A percentile compares a stretch with the other conserved stretches of the same genome.
These are phyloP conservation scores for Gamsiella multidivaricata DNA, from an alignment of 192 early-diverging fungal species.

Conservation along the genomic window DNA sequence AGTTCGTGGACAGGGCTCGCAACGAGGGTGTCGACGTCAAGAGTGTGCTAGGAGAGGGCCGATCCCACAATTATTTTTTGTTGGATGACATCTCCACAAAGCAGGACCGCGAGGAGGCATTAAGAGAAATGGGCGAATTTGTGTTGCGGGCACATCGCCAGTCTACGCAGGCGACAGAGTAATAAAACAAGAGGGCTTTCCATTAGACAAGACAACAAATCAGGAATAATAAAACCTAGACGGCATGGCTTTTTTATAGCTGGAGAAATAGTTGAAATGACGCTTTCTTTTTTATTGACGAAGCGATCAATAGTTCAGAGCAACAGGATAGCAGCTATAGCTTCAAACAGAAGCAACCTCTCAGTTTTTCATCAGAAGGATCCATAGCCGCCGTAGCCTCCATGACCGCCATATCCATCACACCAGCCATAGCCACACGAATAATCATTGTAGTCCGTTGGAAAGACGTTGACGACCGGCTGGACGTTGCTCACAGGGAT, in stretches of 20 bases:
- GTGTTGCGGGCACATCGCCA: not conserved
- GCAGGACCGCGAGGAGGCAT: slow-evolving; percentile 13
- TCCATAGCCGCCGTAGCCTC: too few relatives aligned
- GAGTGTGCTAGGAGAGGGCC: slow-evolving; percentile 11
- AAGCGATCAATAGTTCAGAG: too few relatives aligned
- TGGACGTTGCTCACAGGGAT: slow-evolving; percentile 7
- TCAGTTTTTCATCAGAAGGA: too few relatives aligned
- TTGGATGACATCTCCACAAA: slow-evolving; percentile 22
- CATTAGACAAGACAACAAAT: too few relatives aligned
- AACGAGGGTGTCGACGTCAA: slow-evolving; percentile 19
- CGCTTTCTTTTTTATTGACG: too few relatives aligned
- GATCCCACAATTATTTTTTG: slow-evolving; percentile 31
- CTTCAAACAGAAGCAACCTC: too few relatives aligned
- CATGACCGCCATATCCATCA: not conserved
- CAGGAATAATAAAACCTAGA: too few relatives aligned
- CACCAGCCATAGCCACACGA: not conserved
- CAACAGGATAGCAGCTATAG: too few relatives aligned
- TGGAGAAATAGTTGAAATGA: too few relatives aligned
- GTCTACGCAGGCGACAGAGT: not conserved
- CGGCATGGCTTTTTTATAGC: too few relatives aligned
- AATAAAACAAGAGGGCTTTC: not conserved
- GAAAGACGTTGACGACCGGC: slow-evolving; percentile 21
- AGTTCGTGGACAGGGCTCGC: slow-evolving; percentile 29
- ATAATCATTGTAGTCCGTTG: slow-evolving; percentile 19
- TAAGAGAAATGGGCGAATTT: slow-evolving; percentile 16